Base-by-base conservation (phyloP, 2,329 filamentous ascomycete species). In the Xylaria sp. region DNA sequence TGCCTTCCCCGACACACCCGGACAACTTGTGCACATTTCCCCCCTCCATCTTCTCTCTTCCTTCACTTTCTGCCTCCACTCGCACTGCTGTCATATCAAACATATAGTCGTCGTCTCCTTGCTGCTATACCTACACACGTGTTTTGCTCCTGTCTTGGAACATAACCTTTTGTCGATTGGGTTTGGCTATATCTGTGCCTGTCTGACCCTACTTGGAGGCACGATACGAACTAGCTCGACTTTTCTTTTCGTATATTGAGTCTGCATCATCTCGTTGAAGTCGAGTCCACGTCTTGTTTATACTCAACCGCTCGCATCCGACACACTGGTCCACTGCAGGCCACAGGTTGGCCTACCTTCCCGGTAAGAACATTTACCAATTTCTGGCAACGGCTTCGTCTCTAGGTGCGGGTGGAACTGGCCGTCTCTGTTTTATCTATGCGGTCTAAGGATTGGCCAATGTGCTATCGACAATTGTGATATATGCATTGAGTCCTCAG, bases 361-460 rank as follows among this genome's bases (percentile, higher is more conserved):
- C 63, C 44, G 64, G 70, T 74, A 72, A 74, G 72, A 62, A 61
- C 59, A 65, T 59, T 41, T 34, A 63, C 37, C 50, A 50, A 37
- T 59, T 54, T 54, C 52, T 39, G 34, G 66, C 59, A 63, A 39
- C 34, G 18, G 31, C 39, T 44, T 39, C 48, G 13, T n/a, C 39
- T 12, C 25, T 58, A 41, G 48, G 39, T 55, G n/a, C 37, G 58
- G 54, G 25, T 41, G n/a, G 54, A 23, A 39, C 15, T 23, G 15
- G 25, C 48, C 44, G 18, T 23, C 5, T 50, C 37, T 31, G 59
- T 9, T 48, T 41, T 64, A 56, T 55, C 31, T 64, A 58, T 69
- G 52, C 62, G 28, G 55, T 56, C 44, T 67, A 62, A 65, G 65
- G 62, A 77, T 77, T 77, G 75, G 68, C 71, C 75, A 75, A 76